Evolutionary conservation across 2,329 filamentous ascomycete genomes (phyloP).

Genomic region (Trichoderma pleuroti): DNA sequence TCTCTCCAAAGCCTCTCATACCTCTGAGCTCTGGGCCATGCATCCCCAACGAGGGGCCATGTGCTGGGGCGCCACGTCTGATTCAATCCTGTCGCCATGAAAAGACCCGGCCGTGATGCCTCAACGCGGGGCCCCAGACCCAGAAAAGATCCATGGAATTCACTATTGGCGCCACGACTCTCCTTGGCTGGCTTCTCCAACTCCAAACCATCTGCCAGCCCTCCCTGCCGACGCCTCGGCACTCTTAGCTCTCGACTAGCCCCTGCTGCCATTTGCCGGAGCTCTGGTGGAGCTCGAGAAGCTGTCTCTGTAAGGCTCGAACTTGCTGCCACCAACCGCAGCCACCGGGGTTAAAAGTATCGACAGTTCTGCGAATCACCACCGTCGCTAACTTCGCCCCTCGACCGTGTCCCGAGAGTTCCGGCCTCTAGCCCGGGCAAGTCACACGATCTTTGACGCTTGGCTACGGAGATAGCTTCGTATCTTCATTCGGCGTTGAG

Average conservation of each 20-base stretch:
- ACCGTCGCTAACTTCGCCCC: constrained; percentile 13
- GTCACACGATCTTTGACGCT: constrained; percentile 7
- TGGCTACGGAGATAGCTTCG: background rate
- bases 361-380: background rate
- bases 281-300: constrained; percentile 3
- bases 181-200: background rate
- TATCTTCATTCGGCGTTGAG: background rate
- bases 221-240: constrained; percentile 1
- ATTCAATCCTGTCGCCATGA: background rate
- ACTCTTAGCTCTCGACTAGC: background rate
- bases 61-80: background rate
- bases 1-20: background rate
- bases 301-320: background rate
- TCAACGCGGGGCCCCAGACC: constrained; percentile 6
- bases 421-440: constrained; percentile 6
- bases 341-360: background rate
- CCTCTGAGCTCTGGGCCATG: constrained; percentile 1
- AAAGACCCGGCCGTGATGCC: background rate
- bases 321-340: background rate
- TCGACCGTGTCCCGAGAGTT: constrained; percentile 19
- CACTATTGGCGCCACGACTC: background rate
- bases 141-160: background rate
- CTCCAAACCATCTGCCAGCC: background rate
- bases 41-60: background rate
- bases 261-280: constrained; percentile 13